Evolutionary conservation across 106 monocot species (phyloP).

Genomic region (Apostasia ramifera): DNA sequence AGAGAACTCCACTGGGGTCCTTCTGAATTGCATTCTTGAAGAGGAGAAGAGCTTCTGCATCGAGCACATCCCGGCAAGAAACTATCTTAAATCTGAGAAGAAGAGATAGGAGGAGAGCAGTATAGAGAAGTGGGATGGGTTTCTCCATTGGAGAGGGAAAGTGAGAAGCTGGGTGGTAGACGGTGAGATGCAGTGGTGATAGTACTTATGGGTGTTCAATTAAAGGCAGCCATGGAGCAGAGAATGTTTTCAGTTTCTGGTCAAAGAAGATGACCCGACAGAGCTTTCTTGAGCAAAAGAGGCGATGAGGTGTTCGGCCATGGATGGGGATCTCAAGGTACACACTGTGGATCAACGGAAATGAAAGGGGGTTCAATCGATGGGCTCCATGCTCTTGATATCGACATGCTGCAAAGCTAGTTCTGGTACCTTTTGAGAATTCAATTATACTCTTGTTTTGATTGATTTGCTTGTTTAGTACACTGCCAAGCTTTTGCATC

Average conservation of each 20-base stretch:
- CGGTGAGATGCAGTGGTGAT: background rate
- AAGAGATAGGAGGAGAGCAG: conserved; percentile 9
- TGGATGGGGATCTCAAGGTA: conserved; percentile 10
- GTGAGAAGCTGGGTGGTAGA: background rate
- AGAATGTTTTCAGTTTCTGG: background rate
- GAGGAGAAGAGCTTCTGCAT: conserved; percentile 44
- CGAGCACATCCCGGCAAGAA: conserved; percentile 12
- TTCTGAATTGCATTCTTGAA: conserved; percentile 45
- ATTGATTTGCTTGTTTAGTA: background rate
- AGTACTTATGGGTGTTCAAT: background rate
- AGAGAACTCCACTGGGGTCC: conserved; percentile 43
- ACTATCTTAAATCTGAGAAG: conserved; percentile 16
- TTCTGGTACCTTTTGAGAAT: conserved; percentile 1
- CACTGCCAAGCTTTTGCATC: background rate
- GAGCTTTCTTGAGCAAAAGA: conserved; percentile 8
- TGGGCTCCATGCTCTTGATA: background rate
- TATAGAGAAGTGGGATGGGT: conserved; percentile 1
- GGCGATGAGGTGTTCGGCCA: conserved; percentile 3
- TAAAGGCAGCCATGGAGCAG: conserved; percentile 2
- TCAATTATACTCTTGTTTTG: conserved; percentile 1
- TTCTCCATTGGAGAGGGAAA: conserved; percentile 16
- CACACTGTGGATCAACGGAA: conserved; percentile 1
- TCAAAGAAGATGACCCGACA: conserved; percentile 5
- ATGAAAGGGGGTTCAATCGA: background rate
- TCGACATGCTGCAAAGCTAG: conserved; percentile 3